Evolutionary conservation across 306 rosid species (phyloP).

Genomic region (Lathyrus tuberosus): DNA sequence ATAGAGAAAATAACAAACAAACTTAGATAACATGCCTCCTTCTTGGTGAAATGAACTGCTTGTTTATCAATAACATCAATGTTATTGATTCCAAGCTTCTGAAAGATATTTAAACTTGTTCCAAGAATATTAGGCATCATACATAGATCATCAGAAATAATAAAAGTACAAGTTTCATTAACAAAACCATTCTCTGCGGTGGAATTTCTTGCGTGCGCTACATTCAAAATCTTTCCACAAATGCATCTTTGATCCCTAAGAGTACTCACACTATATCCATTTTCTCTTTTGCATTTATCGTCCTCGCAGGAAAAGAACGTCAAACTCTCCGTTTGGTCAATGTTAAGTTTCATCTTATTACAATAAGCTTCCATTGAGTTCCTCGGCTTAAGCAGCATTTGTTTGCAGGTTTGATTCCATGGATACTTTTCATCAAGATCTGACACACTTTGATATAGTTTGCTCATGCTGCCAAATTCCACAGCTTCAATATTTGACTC

Average conservation of each 20-base stretch:
- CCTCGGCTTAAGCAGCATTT: neutral
- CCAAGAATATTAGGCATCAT: neutral
- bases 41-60: neutral
- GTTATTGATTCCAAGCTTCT: conserved; percentile 1
- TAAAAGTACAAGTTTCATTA: neutral
- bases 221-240: too few species aligned
- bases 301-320: too few species aligned
- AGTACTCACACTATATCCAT: too few species aligned
- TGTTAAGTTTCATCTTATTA: neutral
- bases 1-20: neutral
- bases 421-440: neutral
- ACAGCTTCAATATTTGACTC: neutral
- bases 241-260: too few species aligned
- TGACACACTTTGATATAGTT: neutral
- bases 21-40: neutral
- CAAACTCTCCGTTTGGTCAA: too few species aligned
- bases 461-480: neutral
- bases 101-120: neutral
- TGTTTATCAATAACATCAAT: neutral
- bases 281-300: too few species aligned
- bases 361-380: neutral
- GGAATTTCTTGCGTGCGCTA: too few species aligned
- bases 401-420: neutral
- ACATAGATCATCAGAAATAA: neutral
- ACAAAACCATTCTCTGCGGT: neutral